Base-by-base conservation (phyloP, 805 yeast genomes). In the Zygoascus bituminiphila region DNA sequence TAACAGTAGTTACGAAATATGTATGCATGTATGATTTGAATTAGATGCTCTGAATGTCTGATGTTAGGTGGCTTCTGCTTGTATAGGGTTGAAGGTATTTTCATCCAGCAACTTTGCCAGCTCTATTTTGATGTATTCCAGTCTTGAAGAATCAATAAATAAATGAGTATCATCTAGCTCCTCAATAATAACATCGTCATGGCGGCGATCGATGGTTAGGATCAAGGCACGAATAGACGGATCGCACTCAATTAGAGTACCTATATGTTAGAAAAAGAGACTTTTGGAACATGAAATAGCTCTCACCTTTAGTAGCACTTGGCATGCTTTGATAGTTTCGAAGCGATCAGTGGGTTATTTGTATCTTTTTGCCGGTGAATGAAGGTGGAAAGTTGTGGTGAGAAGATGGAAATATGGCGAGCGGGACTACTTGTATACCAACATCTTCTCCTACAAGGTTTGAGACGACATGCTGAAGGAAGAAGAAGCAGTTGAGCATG, bases 131-230 rank as follows among this genome's bases (percentile, higher is more conserved):
- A 91, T 81, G 59, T 72, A 80, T 21, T 79, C 82, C 1, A 91
- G 85, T 66, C 82, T 84, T 35, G 78, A 76, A 26, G 82, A 83
- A 56, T 86, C 91, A 24, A 91, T 83, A 52, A 93, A 70, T 17
- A 91, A 66, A 64, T 93, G 98, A 1, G 93, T 86, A 42, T 89
- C 97, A 62, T 93, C 98, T 38, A 91, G 73, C 57, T 93, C 98
- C 65, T 78, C 81, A 19, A 79, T 64, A 4, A 80, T 77, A 29
- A 93, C 82, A 56, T 88, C 95, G 50, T 86, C 83, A 33, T 74
- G 68, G 23, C 79, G 77, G 0, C 87, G 69, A 64, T 93, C 98
- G 39, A 91, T 84, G 62, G 81, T 84, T 20, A 91, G 67, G 1
- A 91, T 86, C 44, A 91, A 71, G 0, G 98, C 96, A 54, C 81